Evolutionary conservation across 768 basidiomycete genomes (phyloP).

Genomic region (Russula olivacea): DNA sequence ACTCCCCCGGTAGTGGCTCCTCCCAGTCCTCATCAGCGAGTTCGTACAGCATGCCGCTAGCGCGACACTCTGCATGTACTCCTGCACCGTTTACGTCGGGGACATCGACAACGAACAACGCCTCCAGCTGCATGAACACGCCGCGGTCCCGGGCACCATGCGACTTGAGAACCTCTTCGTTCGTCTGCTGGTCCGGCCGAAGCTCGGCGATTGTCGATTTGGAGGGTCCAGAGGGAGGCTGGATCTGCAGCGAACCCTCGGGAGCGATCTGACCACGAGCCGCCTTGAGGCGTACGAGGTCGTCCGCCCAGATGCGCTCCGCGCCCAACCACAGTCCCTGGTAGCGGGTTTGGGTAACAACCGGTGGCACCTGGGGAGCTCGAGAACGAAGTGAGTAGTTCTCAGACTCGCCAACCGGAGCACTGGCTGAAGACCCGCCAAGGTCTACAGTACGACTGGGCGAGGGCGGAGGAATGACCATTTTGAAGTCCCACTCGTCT

Average conservation of each 20-base stretch:
- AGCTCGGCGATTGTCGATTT: conserved; percentile 24
- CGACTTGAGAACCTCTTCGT: conserved; percentile 11
- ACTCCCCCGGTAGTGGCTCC: conserved; percentile 26
- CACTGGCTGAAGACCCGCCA: not conserved
- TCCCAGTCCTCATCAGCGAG: conserved; percentile 72
- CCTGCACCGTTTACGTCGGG: conserved; percentile 37
- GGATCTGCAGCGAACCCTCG: conserved; percentile 51
- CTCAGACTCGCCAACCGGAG: not conserved
- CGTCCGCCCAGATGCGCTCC: conserved; percentile 83
- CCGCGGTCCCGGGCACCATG: conserved; percentile 57
- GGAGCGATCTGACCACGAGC: conserved; percentile 64
- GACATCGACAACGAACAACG: conserved; percentile 57
- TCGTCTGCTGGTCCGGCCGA: conserved; percentile 17
- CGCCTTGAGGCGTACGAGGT: conserved; percentile 73
- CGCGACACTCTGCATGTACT: conserved; percentile 52
- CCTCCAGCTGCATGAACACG: conserved; percentile 66
- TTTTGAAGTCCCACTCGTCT: conserved; percentile 64
- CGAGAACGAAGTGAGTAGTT: conserved; percentile 7
- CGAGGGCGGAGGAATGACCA: conserved; percentile 34
- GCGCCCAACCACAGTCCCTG: conserved; percentile 89
- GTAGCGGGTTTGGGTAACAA: conserved; percentile 50
- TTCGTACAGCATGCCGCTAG: conserved; percentile 72
- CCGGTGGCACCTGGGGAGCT: not conserved
- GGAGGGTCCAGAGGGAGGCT: conserved; percentile 54
- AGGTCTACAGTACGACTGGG: not conserved